These are phyloP conservation scores for Thinopyrum obtusiflorum DNA, from an alignment of 202 grass and related monocot species.

Conservation along the genomic window DNA sequence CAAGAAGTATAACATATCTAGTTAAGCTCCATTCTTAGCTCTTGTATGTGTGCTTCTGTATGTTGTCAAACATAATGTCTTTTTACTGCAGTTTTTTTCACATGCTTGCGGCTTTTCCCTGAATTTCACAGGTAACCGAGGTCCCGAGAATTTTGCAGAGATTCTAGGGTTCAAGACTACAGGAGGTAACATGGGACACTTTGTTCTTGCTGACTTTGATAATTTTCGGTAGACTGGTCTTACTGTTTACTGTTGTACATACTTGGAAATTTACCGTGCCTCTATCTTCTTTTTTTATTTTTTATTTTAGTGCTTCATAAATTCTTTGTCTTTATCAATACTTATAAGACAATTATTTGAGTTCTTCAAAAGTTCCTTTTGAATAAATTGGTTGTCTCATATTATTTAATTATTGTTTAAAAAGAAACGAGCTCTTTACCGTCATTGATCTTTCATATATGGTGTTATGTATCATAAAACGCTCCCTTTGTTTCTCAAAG, in stretches of 20 bases:
- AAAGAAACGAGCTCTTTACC: neutral
- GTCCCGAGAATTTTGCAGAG: neutral
- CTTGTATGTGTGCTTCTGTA: neutral
- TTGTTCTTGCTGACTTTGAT: neutral
- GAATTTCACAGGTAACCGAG: neutral
- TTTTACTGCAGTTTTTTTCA: neutral
- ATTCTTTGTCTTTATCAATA: neutral
- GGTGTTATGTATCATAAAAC: neutral
- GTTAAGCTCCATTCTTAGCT: constrained; percentile 15
- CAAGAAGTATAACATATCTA: neutral
- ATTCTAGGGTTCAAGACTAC: neutral
- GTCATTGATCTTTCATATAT: neutral
- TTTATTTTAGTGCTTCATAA: neutral
- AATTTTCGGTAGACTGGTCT: neutral
- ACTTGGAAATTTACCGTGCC: neutral
- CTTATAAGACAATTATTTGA: neutral
- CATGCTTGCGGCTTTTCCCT: neutral
- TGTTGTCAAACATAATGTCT: neutral
- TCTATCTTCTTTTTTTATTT: neutral
- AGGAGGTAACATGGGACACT: neutral
- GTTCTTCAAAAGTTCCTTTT: neutral
- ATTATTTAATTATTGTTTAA: neutral
- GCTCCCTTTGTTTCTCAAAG: neutral
- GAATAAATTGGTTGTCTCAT: neutral
- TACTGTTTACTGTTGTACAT: neutral